Evolutionary conservation across 371 early-diverging fungal genomes (phyloP).

Genomic region (Apophysomyces variabilis): DNA sequence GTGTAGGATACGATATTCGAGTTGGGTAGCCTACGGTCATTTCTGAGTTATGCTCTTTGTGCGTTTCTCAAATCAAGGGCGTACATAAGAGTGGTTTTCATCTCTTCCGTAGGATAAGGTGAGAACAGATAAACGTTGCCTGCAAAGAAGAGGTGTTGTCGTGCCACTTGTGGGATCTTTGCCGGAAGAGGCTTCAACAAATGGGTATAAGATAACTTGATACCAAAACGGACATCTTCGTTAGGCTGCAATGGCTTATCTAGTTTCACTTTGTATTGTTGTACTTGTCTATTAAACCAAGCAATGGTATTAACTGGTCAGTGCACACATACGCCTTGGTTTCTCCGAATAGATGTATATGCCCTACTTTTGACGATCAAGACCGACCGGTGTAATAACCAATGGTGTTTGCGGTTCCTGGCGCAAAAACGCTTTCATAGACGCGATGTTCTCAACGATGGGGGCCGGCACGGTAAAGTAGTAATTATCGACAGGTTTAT

Average conservation of each 20-base stretch:
- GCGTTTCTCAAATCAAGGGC: conserved; percentile 11
- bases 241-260: conserved; percentile 61
- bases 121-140: conserved; percentile 68
- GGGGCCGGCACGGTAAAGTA: conserved; percentile 55
- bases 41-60: background rate
- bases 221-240: conserved; percentile 68
- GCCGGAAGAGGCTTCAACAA: conserved; percentile 70
- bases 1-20: conserved; percentile 49
- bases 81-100: conserved; percentile 83
- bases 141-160: conserved; percentile 67
- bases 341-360: background rate
- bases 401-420: conserved; percentile 52
- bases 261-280: conserved; percentile 69
- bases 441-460: conserved; percentile 42
- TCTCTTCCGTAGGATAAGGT: conserved; percentile 73
- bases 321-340: background rate
- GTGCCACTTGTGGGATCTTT: conserved; percentile 70
- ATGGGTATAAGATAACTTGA: conserved; percentile 66
- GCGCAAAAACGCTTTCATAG: conserved; percentile 54
- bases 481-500: conserved; percentile 50
- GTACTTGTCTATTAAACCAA: conserved; percentile 43
- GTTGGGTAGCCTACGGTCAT: conserved; percentile 34
- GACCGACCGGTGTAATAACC: conserved; percentile 36
- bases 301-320: background rate
- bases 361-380: conserved; percentile 49